phyloP scores from a whole-genome alignment of 2,329 filamentous ascomycete genomes.

The Aplosporella prunicola region DNA sequence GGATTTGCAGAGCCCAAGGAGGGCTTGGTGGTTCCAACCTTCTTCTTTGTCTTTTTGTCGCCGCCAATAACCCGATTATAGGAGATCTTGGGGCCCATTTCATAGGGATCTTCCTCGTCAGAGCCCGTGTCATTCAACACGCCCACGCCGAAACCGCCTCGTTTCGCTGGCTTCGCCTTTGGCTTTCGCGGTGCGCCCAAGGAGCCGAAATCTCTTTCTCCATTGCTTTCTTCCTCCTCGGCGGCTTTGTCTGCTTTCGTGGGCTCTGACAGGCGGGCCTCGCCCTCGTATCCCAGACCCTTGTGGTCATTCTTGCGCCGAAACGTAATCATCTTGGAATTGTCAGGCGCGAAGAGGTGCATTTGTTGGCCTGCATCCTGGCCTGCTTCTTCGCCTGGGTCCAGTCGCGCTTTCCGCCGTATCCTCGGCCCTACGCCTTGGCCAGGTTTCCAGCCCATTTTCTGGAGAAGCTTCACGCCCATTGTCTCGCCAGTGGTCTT shows the following conservation, averaged over 20 bases:
- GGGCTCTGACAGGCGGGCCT: conserved; percentile 39
- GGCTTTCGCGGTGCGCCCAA: conserved; percentile 24
- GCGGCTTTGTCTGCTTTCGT: conserved; percentile 25
- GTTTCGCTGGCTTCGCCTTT: conserved; percentile 40
- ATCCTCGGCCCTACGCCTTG: conserved; percentile 89
- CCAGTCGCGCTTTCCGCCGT: conserved; percentile 61
- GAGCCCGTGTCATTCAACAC: conserved; percentile 88
- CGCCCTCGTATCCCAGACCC: conserved; percentile 59
- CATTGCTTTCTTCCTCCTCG: conserved; percentile 16
- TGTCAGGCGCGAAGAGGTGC: conserved; percentile 78
- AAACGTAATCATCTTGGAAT: conserved; percentile 60
- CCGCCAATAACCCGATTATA: conserved; percentile 76
- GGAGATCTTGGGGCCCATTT: conserved; percentile 80
- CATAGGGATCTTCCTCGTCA: conserved; percentile 90
- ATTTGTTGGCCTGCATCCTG: conserved; percentile 36
- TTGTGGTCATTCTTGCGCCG: conserved; percentile 57
- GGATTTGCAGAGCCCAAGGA: conserved; percentile 51
- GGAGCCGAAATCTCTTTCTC: background rate
- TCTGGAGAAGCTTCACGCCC: conserved; percentile 73
- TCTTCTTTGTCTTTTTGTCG: conserved; percentile 66
- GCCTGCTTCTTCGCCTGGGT: conserved; percentile 36
- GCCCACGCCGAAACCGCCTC: conserved; percentile 76
- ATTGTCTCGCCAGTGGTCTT: conserved; percentile 68
- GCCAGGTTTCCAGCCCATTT: conserved; percentile 93
- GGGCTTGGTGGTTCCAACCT: conserved; percentile 20